Conservation (phyloP, 2,329 filamentous ascomycete species). For the Bipolaris zeicola region DNA sequence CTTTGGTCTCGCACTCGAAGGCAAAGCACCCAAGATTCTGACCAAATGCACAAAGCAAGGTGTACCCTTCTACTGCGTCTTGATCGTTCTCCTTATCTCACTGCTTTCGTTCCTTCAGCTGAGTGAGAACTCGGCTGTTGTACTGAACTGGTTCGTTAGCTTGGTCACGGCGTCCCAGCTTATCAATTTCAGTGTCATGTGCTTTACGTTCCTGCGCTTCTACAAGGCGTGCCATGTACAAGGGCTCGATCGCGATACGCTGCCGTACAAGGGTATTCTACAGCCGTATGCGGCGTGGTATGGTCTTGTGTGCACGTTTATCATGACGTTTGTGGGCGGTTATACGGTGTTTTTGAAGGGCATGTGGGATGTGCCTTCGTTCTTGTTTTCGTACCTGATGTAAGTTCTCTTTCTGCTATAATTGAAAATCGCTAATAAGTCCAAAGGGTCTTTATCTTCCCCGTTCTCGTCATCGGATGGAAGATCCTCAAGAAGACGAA, state of each 20-base stretch:
- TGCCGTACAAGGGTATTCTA: slow-evolving; percentile 72
- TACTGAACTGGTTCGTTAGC: slow-evolving; percentile 76
- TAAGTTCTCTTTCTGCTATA: not conserved
- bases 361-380: slow-evolving; percentile 70
- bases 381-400: slow-evolving; percentile 67
- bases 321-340: slow-evolving; percentile 77
- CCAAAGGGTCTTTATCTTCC: slow-evolving; percentile 71
- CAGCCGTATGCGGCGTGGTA: slow-evolving; percentile 77
- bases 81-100: slow-evolving; percentile 68
- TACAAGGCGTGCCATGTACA: slow-evolving; percentile 71
- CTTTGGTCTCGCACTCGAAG: slow-evolving; percentile 60
- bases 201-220: slow-evolving; percentile 74
- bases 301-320: slow-evolving; percentile 64
- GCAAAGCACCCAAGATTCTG: slow-evolving; percentile 61
- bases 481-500: slow-evolving; percentile 71
- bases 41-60: slow-evolving; percentile 64
- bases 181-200: slow-evolving; percentile 58
- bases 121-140: slow-evolving; percentile 68
- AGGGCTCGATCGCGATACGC: slow-evolving; percentile 66
- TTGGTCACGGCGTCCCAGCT: slow-evolving; percentile 73
- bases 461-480: slow-evolving; percentile 71
- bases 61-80: slow-evolving; percentile 76
- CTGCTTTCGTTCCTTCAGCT: slow-evolving; percentile 78
- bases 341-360: slow-evolving; percentile 76
- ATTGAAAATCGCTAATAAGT: not conserved